phyloP scores from a whole-genome alignment of 2,329 filamentous ascomycete species.

The Proliferodiscus dingleyae region DNA sequence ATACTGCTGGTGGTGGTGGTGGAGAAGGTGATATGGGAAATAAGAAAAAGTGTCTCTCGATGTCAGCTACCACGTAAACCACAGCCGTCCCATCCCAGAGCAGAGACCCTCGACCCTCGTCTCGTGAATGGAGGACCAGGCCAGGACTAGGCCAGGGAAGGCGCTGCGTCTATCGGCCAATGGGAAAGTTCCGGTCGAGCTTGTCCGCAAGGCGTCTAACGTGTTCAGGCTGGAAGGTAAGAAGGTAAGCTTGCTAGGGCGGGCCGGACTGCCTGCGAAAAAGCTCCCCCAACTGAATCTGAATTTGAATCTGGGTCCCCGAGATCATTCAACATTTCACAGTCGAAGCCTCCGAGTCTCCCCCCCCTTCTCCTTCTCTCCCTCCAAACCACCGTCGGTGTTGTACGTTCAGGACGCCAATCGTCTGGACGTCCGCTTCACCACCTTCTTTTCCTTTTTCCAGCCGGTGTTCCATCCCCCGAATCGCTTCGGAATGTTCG shows the following conservation, averaged over 20 bases:
- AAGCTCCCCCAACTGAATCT: slow-evolving; percentile 12
- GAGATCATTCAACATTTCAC: slow-evolving; percentile 10
- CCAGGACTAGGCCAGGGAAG: no score
- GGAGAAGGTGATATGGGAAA: no score
- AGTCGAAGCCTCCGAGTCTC: neutral
- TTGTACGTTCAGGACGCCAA: slow-evolving; percentile 21
- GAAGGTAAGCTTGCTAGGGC: no score
- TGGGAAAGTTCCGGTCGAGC: no score
- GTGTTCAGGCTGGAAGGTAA: no score
- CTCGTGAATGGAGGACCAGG: no score
- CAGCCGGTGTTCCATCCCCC: slow-evolving; percentile 10
- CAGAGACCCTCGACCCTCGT: no score
- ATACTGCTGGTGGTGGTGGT: neutral
- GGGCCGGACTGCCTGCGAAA: neutral
- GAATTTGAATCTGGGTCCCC: slow-evolving; percentile 8
- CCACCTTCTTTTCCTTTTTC: slow-evolving; percentile 13
- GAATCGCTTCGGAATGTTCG: slow-evolving; percentile 49
- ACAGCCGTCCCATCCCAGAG: no score
- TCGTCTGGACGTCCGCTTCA: slow-evolving; percentile 20
- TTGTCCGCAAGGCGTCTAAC: no score
- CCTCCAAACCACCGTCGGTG: slow-evolving; percentile 18
- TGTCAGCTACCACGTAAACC: no score
- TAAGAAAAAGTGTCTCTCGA: no score
- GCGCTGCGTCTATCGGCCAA: no score
- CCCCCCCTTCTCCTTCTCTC: slow-evolving; percentile 8